Conservation (phyloP, 2,329 filamentous ascomycete genomes). For the Calonectria hongkongensis region DNA sequence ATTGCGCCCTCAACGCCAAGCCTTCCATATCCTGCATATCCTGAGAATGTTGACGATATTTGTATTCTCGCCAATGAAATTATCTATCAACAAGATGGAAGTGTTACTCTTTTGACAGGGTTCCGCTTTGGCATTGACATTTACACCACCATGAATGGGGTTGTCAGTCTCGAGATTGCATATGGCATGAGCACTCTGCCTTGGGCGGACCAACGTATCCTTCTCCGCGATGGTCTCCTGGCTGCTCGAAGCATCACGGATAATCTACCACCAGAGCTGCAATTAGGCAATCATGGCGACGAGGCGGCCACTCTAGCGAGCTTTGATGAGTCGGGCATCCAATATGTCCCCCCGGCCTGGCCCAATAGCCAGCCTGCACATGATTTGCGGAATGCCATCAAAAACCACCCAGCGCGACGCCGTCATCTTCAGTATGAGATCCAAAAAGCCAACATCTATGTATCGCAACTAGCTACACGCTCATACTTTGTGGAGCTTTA, state of each 20-base stretch:
- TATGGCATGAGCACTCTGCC: slow-evolving; percentile 87
- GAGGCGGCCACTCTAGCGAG: slow-evolving; percentile 61
- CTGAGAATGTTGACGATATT: slow-evolving; percentile 88
- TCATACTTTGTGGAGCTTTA: slow-evolving; percentile 93
- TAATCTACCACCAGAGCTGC: slow-evolving; percentile 81
- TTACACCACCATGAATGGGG: slow-evolving; percentile 86
- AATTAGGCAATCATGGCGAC: slow-evolving; percentile 67
- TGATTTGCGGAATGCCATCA: slow-evolving; percentile 71
- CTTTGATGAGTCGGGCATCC: slow-evolving; percentile 67
- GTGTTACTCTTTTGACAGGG: slow-evolving; percentile 82
- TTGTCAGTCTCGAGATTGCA: slow-evolving; percentile 87
- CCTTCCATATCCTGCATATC: slow-evolving; percentile 86
- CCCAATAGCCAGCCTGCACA: slow-evolving; percentile 67
- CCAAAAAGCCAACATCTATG: slow-evolving; percentile 93
- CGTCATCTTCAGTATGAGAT: slow-evolving; percentile 86
- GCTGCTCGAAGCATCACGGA: slow-evolving; percentile 82
- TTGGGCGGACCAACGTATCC: slow-evolving; percentile 84
- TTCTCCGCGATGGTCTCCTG: slow-evolving; percentile 82
- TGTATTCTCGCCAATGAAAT: slow-evolving; percentile 84
- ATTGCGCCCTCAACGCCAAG: slow-evolving; percentile 85
- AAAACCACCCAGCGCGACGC: slow-evolving; percentile 69
- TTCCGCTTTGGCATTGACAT: slow-evolving; percentile 88
- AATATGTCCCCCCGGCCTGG: slow-evolving; percentile 72
- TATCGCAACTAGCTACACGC: slow-evolving; percentile 86
- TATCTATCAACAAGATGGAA: slow-evolving; percentile 79